Conservation (phyloP, 805 yeast species). For the Metschnikowia lunata region DNA sequence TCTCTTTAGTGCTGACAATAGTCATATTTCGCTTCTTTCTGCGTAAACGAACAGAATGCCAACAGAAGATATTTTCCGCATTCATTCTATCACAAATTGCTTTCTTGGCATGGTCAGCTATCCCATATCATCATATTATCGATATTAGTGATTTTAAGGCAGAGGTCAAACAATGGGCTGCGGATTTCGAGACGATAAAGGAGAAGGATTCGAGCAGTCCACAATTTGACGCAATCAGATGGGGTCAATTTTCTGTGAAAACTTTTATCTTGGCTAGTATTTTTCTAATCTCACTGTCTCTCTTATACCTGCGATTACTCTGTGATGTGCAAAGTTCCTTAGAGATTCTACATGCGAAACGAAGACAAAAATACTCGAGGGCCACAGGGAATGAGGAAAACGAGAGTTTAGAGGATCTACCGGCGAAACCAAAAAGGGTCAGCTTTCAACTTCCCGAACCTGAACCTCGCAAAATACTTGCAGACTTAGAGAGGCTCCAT, state of each 20-base stretch:
- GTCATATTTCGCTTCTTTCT: background rate
- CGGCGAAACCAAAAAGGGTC: slow-evolving; percentile 1
- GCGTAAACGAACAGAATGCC: background rate
- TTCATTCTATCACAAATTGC: background rate
- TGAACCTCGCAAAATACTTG: background rate
- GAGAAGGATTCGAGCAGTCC: background rate
- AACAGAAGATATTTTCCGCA: too few species aligned
- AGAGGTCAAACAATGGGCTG: slow-evolving; percentile 5
- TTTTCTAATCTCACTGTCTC: background rate
- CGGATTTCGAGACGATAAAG: background rate
- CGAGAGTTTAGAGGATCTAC: background rate
- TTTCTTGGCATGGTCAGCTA: background rate
- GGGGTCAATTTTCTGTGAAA: background rate
- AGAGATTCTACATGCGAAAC: slow-evolving; percentile 3
- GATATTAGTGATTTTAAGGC: background rate
- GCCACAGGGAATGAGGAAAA: background rate
- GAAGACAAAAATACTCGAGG: background rate
- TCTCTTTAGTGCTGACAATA: background rate
- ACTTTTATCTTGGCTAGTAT: background rate
- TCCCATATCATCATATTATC: slow-evolving; percentile 3
- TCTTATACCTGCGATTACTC: background rate
- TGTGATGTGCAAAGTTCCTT: background rate
- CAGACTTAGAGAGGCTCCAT: background rate
- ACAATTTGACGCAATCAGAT: background rate
- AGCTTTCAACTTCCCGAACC: slow-evolving; percentile 7